Percentiles rank a stretch among this genome's conserved stretches.
Conservation (phyloP, 805 yeast species). For the Hanseniaspora lachancei region DNA sequence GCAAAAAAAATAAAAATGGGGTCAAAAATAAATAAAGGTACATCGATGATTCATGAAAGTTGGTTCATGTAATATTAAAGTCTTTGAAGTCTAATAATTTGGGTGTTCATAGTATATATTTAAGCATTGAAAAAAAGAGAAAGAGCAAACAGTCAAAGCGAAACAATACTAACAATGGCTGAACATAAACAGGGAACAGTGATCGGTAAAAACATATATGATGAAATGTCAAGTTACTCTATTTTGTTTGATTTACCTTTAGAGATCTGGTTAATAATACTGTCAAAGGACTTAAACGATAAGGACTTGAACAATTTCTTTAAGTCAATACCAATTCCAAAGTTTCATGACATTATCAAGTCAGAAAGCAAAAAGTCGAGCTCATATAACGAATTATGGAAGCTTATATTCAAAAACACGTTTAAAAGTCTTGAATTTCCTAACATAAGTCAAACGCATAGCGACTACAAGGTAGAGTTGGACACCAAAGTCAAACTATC, state of each 20-base stretch:
- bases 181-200: neutral
- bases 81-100: no score
- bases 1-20: no score
- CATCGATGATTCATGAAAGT: no score
- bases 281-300: conserved; percentile 7
- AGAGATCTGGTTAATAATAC: conserved; percentile 4
- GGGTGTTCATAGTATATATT: no score
- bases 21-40: no score
- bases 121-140: no score
- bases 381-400: conserved; percentile 32
- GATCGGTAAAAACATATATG: neutral
- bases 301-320: conserved; percentile 7
- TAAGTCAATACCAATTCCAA: conserved; percentile 6
- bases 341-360: neutral
- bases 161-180: no score
- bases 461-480: conserved; percentile 27
- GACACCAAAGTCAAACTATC: conserved; percentile 23
- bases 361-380: neutral
- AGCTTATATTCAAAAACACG: conserved; percentile 26
- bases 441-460: conserved; percentile 26
- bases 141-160: no score
- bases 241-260: conserved; percentile 7
- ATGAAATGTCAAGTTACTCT: neutral
- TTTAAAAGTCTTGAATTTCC: conserved; percentile 27
- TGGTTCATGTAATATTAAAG: no score